phyloP scores from a whole-genome alignment of 805 yeast species.

The Monosporozyma aerobia region DNA sequence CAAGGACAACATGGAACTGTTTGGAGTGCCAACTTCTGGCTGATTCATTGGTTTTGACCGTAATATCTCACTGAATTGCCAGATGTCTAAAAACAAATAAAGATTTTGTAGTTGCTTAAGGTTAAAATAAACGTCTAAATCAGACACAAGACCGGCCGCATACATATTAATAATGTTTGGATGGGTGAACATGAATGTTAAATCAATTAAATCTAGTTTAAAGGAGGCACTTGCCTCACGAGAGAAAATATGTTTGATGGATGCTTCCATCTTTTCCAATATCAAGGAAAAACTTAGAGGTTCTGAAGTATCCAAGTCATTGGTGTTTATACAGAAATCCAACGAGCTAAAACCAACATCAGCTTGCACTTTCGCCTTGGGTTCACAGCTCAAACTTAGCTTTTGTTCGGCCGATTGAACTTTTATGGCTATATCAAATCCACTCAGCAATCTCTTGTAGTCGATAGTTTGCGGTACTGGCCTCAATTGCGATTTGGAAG shows the following conservation, averaged over 20 bases:
- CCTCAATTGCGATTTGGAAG: neutral
- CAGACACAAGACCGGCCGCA: slow-evolving; percentile 44
- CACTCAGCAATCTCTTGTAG: slow-evolving; percentile 39
- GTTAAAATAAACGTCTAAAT: slow-evolving; percentile 55
- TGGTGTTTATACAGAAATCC: slow-evolving; percentile 47
- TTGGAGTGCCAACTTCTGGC: neutral
- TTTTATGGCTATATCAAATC: slow-evolving; percentile 53
- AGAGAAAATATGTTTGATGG: slow-evolving; percentile 84
- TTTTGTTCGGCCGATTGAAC: slow-evolving; percentile 64
- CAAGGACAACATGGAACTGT: neutral
- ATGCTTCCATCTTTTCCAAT: slow-evolving; percentile 51
- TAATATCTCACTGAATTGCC: slow-evolving; percentile 49
- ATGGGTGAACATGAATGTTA: slow-evolving; percentile 41
- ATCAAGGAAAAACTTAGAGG: slow-evolving; percentile 39
- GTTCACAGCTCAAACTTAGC: slow-evolving; percentile 79
- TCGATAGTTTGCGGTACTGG: slow-evolving; percentile 20
- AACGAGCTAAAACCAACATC: slow-evolving; percentile 65
- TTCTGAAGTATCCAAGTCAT: slow-evolving; percentile 33
- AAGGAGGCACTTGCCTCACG: slow-evolving; percentile 79
- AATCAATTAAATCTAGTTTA: slow-evolving; percentile 36
- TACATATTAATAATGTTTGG: slow-evolving; percentile 34
- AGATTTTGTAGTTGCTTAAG: slow-evolving; percentile 83
- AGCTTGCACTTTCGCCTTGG: slow-evolving; percentile 87
- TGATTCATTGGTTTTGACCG: slow-evolving; percentile 11
- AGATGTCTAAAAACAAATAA: slow-evolving; percentile 70